These are phyloP conservation scores for Bipolaris gigantea DNA, from an alignment of 2,329 filamentous ascomycete species.

Conservation along the genomic window DNA sequence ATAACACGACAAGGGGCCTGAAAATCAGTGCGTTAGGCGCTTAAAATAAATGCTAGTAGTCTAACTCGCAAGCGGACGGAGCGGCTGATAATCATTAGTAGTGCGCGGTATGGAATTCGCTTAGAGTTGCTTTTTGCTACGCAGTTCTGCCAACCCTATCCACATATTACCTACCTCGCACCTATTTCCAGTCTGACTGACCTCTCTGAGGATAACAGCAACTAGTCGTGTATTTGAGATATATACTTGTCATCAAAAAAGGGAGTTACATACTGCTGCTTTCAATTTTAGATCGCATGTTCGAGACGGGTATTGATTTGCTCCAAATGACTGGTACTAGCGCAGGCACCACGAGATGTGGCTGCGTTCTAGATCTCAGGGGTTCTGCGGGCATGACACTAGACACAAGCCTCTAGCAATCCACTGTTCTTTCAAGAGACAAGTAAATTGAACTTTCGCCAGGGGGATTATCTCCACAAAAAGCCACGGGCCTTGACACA, in stretches of 20 bases:
- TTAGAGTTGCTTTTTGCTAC: not conserved
- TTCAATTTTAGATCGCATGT: too few species aligned
- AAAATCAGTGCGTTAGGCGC: not conserved
- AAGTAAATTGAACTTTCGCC: not conserved
- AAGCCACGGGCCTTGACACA: not conserved
- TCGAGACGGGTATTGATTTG: too few species aligned
- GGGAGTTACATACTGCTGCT: too few species aligned
- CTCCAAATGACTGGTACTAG: too few species aligned
- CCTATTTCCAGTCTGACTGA: not conserved
- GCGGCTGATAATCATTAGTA: not conserved
- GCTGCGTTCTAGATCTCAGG: too few species aligned
- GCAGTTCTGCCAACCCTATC: not conserved
- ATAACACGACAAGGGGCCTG: not conserved
- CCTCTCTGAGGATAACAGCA: not conserved
- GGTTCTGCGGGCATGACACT: too few species aligned
- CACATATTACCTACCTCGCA: not conserved
- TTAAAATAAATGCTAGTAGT: not conserved
- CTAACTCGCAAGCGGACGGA: not conserved
- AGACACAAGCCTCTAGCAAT: too few species aligned
- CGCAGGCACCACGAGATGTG: too few species aligned
- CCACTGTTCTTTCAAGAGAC: not conserved
- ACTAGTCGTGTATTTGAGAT: not conserved
- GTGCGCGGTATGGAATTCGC: not conserved
- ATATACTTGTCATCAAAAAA: not conserved
- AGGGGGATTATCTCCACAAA: not conserved